Conservation (phyloP, 257 asterid genomes). For the Ilex aquifolium region DNA sequence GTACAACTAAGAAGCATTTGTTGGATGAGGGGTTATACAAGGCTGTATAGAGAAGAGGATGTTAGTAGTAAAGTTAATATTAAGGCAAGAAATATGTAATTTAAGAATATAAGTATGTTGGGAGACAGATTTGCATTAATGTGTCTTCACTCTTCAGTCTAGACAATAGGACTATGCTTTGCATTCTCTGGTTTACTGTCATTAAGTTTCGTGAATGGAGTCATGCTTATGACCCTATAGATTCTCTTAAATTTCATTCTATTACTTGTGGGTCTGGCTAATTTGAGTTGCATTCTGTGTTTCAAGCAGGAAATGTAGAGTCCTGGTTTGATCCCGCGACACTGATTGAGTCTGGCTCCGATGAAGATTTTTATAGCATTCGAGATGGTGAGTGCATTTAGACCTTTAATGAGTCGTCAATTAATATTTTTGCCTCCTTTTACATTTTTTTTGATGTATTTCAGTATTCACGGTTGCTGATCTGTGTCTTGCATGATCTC, state of each 20-base stretch:
- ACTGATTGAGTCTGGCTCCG: constrained; percentile 63
- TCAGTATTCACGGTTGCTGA: background rate
- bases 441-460: constrained; percentile 1
- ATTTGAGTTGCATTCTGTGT: constrained; percentile 7
- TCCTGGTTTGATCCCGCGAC: constrained; percentile 78
- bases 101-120: background rate
- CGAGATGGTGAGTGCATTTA: constrained; percentile 60
- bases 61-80: too few species aligned
- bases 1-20: too few species aligned
- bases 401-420: background rate
- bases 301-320: constrained; percentile 56
- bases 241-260: background rate
- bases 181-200: background rate
- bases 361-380: constrained; percentile 88
- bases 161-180: background rate
- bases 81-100: too few species aligned
- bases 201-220: background rate
- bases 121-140: background rate
- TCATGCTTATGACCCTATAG: background rate
- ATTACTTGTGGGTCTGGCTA: background rate
- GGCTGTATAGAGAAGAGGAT: too few species aligned
- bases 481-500: constrained; percentile 7
- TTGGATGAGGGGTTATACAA: too few species aligned
- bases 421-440: background rate
- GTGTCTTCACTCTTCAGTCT: background rate